Percentiles rank a stretch among this genome's conserved stretches.
phyloP scores from a whole-genome alignment of 805 yeast genomes.

The Candida glaebosa region DNA sequence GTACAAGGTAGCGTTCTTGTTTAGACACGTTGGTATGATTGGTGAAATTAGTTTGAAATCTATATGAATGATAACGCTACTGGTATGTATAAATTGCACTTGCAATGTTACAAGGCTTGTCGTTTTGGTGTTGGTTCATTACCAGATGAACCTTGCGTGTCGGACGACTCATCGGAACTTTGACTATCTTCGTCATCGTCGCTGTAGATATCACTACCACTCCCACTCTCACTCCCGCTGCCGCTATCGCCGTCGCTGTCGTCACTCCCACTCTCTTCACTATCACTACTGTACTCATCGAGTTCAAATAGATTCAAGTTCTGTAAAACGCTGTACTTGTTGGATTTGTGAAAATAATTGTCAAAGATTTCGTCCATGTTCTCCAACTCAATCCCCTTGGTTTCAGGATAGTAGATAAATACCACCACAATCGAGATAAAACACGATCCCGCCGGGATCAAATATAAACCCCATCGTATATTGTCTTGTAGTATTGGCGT shows the following conservation, averaged over 20 bases:
- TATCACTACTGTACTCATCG: slow-evolving; percentile 2
- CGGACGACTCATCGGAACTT: background rate
- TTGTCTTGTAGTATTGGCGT: slow-evolving; percentile 40
- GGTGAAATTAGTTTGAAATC: no score
- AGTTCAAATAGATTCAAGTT: slow-evolving; percentile 4
- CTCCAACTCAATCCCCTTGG: slow-evolving; percentile 43
- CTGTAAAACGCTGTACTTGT: background rate
- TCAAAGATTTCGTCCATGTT: slow-evolving; percentile 38
- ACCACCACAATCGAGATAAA: slow-evolving; percentile 33
- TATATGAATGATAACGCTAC: no score
- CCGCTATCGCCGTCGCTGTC: no score
- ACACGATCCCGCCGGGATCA: slow-evolving; percentile 39
- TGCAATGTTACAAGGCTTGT: background rate
- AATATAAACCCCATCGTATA: slow-evolving; percentile 40
- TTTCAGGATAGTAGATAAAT: slow-evolving; percentile 37
- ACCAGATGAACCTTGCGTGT: background rate
- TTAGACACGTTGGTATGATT: no score
- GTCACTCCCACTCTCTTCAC: background rate
- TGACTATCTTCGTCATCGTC: background rate
- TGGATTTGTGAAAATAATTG: slow-evolving; percentile 18
- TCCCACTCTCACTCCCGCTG: background rate
- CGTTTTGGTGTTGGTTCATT: background rate
- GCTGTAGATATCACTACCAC: background rate
- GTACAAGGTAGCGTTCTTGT: no score
- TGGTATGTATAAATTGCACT: no score